Conservation (phyloP, 2,329 filamentous ascomycete species). For the Anthostomella pinea region DNA sequence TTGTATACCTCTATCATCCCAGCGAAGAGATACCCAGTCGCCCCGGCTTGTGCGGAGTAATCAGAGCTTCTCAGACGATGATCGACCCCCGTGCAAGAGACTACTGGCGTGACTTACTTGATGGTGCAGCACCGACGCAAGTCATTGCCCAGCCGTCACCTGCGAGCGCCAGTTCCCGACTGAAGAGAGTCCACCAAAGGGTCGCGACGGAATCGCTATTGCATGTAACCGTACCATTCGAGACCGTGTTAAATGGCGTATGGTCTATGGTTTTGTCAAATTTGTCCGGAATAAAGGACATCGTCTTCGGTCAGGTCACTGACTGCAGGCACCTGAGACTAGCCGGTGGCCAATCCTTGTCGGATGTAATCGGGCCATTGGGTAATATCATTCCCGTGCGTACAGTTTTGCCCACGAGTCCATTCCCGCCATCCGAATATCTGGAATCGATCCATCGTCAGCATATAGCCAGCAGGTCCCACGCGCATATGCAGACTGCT, state of each 20-base stretch:
- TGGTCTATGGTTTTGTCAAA: not conserved
- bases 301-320: not conserved
- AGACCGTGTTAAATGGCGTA: not conserved
- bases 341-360: not conserved
- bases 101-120: not conserved
- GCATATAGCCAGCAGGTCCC: no score
- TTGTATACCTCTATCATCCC: not conserved
- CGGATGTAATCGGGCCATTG: not conserved
- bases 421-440: no score
- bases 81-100: not conserved
- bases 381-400: not conserved
- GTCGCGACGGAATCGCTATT: not conserved
- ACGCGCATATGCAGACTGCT: no score
- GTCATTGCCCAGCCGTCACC: not conserved
- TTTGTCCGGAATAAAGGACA: not conserved
- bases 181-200: not conserved
- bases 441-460: no score
- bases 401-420: no score
- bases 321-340: not conserved
- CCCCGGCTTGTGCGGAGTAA: not conserved
- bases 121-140: not conserved
- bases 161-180: not conserved
- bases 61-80: not conserved
- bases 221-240: not conserved
- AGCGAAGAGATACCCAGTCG: not conserved